Base-by-base conservation (phyloP, 257 asterid genomes). In the Parsonsia alboflavescens region DNA sequence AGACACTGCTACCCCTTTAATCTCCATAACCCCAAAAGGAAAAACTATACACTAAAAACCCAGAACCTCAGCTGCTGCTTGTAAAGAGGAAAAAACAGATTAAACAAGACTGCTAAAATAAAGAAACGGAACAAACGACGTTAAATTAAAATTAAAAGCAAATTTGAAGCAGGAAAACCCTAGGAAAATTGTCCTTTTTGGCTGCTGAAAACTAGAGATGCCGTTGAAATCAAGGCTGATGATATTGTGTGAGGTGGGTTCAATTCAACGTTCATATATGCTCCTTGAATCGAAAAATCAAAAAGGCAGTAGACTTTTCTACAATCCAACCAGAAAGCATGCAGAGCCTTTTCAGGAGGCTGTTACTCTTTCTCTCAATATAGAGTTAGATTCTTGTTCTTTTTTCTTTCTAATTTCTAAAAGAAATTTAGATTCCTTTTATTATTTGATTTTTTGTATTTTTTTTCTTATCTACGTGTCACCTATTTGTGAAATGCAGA, bases 1-100 rank as follows among this genome's bases (percentile, higher is more conserved):
- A 5, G 98, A 92, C 11, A 92, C 59, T 3, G 75, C 70, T 28
- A 79, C 76, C 80, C 77, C 85, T 77, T 24, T 74, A 62, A 80
- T 42, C 87, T 80, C 82, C 85, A 85, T 82, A 72, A 39, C 70
- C 10, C 16, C 66, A 46, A 57, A 24, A 33, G 39, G 13, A n/a
- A 19, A 41, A 41, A 3, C 17, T 13, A 24, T 12, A 11, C 26
- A 59, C 70, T 45, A 49, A 45, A 54, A 50, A 68, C 17, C 73
- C 49, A 46, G 44, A 41, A 12, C 0, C 36, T 30, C 5, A n/a
- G 12, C 44, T 1, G 57, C 21, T 6, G 5, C 1, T 33, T 33
- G 3, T 33, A 28, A 17, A 41, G 26, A 10, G 36, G 3, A 39
- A 2, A 28, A 19, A 16, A 8, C 30, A 10, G 28, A 57, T 57